phyloP scores from a whole-genome alignment of 495 filamentous ascomycete genomes.

The Penicillium paxilli region DNA sequence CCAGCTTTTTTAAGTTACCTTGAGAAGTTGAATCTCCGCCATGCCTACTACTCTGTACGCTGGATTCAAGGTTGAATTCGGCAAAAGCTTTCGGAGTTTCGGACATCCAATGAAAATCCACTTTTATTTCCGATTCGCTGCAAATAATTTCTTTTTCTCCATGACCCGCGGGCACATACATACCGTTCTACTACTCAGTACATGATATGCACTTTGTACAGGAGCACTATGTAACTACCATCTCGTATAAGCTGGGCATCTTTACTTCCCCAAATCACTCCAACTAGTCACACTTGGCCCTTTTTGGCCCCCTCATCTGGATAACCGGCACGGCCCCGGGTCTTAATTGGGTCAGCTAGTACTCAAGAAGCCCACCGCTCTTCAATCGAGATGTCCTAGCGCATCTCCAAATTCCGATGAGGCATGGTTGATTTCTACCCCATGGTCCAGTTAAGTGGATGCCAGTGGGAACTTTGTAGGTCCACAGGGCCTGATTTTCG shows the following conservation, averaged over 20 bases:
- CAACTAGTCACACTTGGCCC: slow-evolving; percentile 5
- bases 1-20: too few species aligned
- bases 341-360: slow-evolving; percentile 11
- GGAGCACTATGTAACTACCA: too few species aligned
- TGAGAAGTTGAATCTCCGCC: too few species aligned
- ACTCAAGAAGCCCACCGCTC: slow-evolving; percentile 1
- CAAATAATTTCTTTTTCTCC: neutral
- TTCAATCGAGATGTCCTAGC: slow-evolving; percentile 5
- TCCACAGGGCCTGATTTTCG: slow-evolving; percentile 11
- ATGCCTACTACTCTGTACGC: too few species aligned
- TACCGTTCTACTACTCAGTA: too few species aligned
- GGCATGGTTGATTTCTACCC: neutral
- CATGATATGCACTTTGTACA: too few species aligned
- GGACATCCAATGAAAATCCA: neutral
- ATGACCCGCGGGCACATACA: neutral
- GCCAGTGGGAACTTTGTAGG: slow-evolving; percentile 7
- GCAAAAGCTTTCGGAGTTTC: neutral
- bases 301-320: slow-evolving; percentile 12
- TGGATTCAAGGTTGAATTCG: too few species aligned
- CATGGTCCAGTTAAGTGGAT: slow-evolving; percentile 15
- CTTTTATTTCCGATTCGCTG: neutral
- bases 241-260: too few species aligned
- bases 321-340: slow-evolving; percentile 19
- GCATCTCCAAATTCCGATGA: neutral
- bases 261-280: too few species aligned